Conservation (phyloP, 2,329 filamentous ascomycete species). For the Trichoderma guizhouense region DNA sequence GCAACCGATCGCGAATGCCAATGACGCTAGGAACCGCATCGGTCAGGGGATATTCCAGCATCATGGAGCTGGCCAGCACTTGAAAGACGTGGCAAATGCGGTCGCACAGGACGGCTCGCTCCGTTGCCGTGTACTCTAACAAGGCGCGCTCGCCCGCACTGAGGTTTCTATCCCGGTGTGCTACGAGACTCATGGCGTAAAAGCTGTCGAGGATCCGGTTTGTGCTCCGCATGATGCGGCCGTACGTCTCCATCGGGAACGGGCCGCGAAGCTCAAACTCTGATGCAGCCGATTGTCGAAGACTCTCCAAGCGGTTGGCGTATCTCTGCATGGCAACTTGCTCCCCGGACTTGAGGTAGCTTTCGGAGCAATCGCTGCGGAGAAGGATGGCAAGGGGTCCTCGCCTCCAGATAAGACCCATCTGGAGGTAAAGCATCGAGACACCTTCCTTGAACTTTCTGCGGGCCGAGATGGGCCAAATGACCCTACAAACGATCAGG, state of each 20-base stretch:
- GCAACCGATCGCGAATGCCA: constrained; percentile 69
- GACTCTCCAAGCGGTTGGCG: constrained; percentile 62
- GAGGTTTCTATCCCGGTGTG: constrained; percentile 69
- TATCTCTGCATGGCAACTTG: constrained; percentile 79
- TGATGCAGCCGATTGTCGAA: constrained; percentile 64
- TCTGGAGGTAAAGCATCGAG: constrained; percentile 79
- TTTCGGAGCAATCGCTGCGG: constrained; percentile 51
- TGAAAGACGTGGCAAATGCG: constrained; percentile 79
- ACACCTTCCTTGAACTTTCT: constrained; percentile 81
- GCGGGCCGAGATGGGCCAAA: constrained; percentile 87
- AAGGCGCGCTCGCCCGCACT: constrained; percentile 75
- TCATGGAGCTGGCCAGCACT: constrained; percentile 82
- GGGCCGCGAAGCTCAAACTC: constrained; percentile 83
- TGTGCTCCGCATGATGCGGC: constrained; percentile 69
- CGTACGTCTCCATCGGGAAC: constrained; percentile 68
- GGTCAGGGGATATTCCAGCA: constrained; percentile 82
- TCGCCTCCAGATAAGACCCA: constrained; percentile 89
- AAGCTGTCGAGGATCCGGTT: constrained; percentile 82
- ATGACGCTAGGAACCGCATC: constrained; percentile 77
- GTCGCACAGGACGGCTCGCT: constrained; percentile 73
- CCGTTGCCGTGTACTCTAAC: constrained; percentile 70
- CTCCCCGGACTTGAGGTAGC: constrained; percentile 80
- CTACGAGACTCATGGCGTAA: constrained; percentile 87
- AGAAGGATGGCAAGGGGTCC: constrained; percentile 76
- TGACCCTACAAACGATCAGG: constrained; percentile 75